Conservation (phyloP, 345 rosid genomes). For the Citrus trifoliata region DNA sequence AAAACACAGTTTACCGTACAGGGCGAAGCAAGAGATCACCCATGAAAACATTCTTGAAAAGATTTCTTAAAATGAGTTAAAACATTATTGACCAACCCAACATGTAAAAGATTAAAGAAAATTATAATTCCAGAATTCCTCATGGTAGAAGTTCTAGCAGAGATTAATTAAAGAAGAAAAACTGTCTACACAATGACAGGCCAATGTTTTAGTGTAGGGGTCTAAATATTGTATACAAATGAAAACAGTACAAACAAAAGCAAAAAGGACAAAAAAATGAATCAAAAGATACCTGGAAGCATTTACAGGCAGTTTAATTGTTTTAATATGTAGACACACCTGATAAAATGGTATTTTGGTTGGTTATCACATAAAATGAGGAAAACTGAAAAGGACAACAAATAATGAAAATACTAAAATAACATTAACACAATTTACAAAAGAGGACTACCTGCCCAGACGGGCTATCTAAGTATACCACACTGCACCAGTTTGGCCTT, state of each 20-base stretch:
- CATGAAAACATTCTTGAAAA: neutral
- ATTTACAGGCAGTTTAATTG: slow-evolving; percentile 57
- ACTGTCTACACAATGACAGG: neutral
- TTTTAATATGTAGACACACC: slow-evolving; percentile 93
- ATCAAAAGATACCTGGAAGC: slow-evolving; percentile 54
- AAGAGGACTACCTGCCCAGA: slow-evolving; percentile 80
- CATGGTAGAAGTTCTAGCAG: neutral
- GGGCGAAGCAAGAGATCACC: neutral
- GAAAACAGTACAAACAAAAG: neutral
- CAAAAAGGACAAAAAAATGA: slow-evolving; percentile 9
- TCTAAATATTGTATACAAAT: neutral
- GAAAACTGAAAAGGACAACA: neutral
- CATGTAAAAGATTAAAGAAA: neutral
- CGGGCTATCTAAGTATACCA: slow-evolving; percentile 88
- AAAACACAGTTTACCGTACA: neutral
- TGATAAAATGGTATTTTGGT: slow-evolving; percentile 29
- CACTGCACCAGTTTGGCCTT: slow-evolving; percentile 84
- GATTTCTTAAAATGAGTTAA: neutral
- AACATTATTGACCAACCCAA: neutral
- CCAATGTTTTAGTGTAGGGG: neutral
- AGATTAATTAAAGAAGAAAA: neutral
- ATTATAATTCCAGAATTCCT: neutral
- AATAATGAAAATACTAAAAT: neutral
- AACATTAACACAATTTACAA: slow-evolving; percentile 1
- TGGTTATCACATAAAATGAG: slow-evolving; percentile 15